Conservation (phyloP, 106 monocot species). For the Dendrobium officinale region DNA sequence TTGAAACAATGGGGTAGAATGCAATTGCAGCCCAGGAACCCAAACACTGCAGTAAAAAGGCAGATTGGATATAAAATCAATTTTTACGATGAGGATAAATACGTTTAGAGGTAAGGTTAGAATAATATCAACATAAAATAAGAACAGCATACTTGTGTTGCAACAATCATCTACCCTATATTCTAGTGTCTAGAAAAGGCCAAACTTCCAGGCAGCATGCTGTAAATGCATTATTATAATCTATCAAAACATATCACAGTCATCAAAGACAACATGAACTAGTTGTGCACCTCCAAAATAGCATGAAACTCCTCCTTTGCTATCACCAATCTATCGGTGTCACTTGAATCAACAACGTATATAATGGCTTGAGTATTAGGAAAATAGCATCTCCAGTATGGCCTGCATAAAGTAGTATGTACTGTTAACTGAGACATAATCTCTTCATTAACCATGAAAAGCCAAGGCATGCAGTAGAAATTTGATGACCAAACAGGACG, state of each 20-base stretch:
- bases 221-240: background rate
- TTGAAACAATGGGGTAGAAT: background rate
- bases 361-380: conserved; percentile 98
- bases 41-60: background rate
- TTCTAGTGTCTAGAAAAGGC: background rate
- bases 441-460: background rate
- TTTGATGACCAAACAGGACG: background rate
- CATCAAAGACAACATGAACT: conserved; percentile 4
- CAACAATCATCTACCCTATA: background rate
- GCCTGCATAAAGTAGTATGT: conserved; percentile 27
- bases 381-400: conserved; percentile 99
- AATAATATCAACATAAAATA: background rate
- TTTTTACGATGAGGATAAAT: background rate
- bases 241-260: background rate
- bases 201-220: background rate
- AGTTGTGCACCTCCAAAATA: conserved; percentile 70
- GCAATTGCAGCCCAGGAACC: background rate
- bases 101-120: background rate
- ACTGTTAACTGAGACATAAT: background rate
- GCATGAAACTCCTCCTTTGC: conserved; percentile 99
- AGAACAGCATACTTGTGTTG: background rate
- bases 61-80: background rate
- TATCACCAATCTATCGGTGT: conserved; percentile 81
- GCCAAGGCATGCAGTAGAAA: background rate
- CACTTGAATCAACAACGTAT: conserved; percentile 98